A percentile compares a stretch with the other conserved stretches of the same genome.
These are phyloP conservation scores for Radiomyces spectabilis DNA, from an alignment of 192 early-diverging fungal genomes.

Conservation along the genomic window DNA sequence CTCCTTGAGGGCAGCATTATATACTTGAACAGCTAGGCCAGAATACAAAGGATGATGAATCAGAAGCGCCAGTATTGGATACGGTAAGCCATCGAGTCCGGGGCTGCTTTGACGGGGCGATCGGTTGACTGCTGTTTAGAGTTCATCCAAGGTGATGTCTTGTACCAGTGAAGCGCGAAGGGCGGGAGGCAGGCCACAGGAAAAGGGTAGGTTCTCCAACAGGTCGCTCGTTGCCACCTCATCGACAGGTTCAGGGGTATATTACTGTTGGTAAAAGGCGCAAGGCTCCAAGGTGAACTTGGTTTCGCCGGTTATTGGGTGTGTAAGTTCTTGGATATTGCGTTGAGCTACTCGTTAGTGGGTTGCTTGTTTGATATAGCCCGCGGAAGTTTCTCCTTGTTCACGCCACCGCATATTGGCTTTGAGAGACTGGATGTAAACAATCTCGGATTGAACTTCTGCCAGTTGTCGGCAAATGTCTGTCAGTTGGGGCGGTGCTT, in stretches of 20 bases:
- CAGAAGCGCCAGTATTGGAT: background rate
- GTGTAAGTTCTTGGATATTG: background rate
- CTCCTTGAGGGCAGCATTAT: background rate
- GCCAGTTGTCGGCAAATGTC: too few species aligned
- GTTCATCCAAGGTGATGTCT: background rate
- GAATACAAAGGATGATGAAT: background rate
- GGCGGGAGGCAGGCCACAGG: background rate
- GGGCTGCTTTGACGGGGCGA: background rate
- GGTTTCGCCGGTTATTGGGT: background rate
- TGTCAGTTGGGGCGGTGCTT: too few species aligned
- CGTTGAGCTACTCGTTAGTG: background rate
- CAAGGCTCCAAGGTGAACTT: too few species aligned
- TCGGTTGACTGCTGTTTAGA: background rate
- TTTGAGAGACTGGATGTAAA: too few species aligned
- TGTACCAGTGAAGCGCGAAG: background rate
- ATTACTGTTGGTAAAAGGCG: background rate
- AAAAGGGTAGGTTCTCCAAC: background rate
- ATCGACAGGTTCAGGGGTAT: constrained; percentile 5
- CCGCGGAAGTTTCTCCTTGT: background rate
- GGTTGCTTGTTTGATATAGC: background rate
- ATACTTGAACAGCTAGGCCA: background rate
- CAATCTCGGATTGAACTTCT: too few species aligned
- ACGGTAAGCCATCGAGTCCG: constrained; percentile 7
- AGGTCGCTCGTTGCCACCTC: background rate
- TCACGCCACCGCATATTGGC: too few species aligned